A percentile compares a stretch with the other conserved stretches of the same genome.
phyloP scores from a whole-genome alignment of 768 basidiomycete species.

The Phlebiopsis gigantea region DNA sequence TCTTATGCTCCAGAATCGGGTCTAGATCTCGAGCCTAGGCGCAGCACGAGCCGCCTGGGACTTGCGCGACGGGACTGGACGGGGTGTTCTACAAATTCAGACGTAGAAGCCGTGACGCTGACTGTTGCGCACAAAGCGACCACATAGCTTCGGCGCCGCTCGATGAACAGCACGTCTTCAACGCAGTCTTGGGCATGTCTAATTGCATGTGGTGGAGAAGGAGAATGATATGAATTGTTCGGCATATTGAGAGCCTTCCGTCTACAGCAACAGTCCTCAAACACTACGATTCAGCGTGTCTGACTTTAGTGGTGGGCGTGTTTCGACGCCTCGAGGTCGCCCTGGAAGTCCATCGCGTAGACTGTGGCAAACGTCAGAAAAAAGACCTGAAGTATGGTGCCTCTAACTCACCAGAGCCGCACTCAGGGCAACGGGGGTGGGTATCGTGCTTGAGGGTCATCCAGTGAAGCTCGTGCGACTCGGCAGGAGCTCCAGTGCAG shows the following conservation, averaged over 20 bases:
- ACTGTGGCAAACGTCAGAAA: constrained; percentile 35
- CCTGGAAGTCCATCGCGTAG: constrained; percentile 71
- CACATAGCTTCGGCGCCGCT: neutral
- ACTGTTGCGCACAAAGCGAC: neutral
- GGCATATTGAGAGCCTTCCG: neutral
- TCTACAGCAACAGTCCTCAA: constrained; percentile 1
- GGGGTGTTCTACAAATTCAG: neutral
- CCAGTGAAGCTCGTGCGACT: constrained; percentile 94
- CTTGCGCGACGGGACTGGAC: neutral
- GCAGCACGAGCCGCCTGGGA: neutral
- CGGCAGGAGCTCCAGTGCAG: constrained; percentile 91
- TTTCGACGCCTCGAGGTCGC: constrained; percentile 36
- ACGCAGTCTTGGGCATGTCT: neutral
- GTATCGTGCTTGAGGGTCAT: constrained; percentile 62
- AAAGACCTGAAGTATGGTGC: neutral
- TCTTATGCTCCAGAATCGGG: neutral
- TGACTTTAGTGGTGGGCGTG: constrained; percentile 31
- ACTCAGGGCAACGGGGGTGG: constrained; percentile 82
- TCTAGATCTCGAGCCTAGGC: neutral
- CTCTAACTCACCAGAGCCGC: constrained; percentile 75
- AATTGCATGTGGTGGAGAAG: neutral
- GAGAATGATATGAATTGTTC: constrained; percentile 1
- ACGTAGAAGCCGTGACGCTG: neutral
- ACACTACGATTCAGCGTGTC: neutral
- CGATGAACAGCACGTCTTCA: neutral